Conservation (phyloP, 2,329 filamentous ascomycete species). For the Chrysoporthe cubensis region DNA sequence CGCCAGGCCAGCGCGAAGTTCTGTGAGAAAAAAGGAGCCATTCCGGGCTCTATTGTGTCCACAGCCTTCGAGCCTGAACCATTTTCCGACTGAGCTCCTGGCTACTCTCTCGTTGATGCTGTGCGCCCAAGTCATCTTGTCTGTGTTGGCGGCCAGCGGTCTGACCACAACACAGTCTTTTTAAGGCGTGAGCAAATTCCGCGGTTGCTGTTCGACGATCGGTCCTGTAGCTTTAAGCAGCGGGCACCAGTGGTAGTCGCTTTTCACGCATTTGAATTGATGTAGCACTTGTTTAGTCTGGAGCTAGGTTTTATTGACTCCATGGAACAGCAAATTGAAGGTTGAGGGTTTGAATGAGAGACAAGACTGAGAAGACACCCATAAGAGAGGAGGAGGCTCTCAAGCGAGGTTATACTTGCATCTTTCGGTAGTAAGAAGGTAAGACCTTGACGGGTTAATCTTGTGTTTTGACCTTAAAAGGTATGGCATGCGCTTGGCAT, state of each 20-base stretch:
- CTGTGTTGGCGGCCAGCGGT: not conserved
- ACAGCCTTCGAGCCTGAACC: constrained; percentile 80
- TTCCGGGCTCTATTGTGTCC: constrained; percentile 67
- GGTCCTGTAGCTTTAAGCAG: not conserved
- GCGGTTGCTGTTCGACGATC: not conserved
- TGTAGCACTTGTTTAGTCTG: not conserved
- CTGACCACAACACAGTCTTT: not conserved
- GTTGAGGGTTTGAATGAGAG: not conserved
- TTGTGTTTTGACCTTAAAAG: not conserved
- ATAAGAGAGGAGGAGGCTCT: not conserved
- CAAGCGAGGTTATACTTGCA: not conserved
- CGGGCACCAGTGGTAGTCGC: not conserved
- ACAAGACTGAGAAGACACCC: not conserved
- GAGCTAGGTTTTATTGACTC: not conserved
- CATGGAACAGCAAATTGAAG: not conserved
- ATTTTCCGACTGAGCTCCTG: constrained; percentile 66
- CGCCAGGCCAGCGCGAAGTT: constrained; percentile 80
- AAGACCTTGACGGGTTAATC: not conserved
- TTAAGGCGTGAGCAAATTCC: not conserved
- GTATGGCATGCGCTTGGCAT: not conserved
- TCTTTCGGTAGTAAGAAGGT: not conserved
- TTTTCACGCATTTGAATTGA: not conserved
- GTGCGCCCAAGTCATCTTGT: constrained; percentile 53
- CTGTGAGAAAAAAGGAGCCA: constrained; percentile 78
- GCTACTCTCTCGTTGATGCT: constrained; percentile 63